A percentile compares a stretch with the other conserved stretches of the same genome.
These are phyloP conservation scores for Ceratocystis alfenasii DNA, from an alignment of 2,329 filamentous ascomycete species.

Conservation along the genomic window DNA sequence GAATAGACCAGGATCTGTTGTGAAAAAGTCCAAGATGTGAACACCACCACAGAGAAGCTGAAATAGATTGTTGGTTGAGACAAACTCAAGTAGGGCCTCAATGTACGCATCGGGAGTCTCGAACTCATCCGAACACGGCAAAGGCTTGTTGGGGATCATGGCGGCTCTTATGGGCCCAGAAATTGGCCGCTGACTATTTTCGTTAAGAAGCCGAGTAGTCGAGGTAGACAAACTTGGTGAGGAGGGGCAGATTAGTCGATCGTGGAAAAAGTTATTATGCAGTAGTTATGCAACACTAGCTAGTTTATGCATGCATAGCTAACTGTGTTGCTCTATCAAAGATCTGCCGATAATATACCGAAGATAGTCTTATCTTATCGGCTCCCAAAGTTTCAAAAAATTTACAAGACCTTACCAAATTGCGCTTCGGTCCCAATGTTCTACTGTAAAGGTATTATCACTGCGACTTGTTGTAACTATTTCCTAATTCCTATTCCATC, in stretches of 20 bases:
- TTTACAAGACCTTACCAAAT: conserved; percentile 1
- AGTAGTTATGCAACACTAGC: background rate
- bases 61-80: conserved; percentile 61
- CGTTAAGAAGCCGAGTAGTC: background rate
- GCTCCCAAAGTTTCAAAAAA: conserved; percentile 16
- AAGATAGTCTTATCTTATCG: conserved; percentile 17
- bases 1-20: conserved; percentile 71
- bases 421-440: background rate
- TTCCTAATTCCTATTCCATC: background rate
- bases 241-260: conserved; percentile 12
- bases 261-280: conserved; percentile 2
- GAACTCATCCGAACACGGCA: conserved; percentile 64
- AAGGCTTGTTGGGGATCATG: conserved; percentile 41
- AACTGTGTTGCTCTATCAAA: background rate
- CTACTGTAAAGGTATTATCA: background rate
- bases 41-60: conserved; percentile 91
- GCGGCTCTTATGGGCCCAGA: conserved; percentile 8
- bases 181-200: conserved; percentile 2
- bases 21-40: conserved; percentile 94
- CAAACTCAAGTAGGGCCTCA: conserved; percentile 63
- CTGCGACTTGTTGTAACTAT: background rate
- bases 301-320: background rate
- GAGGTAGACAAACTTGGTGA: background rate
- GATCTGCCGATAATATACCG: conserved; percentile 1
- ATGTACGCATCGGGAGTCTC: conserved; percentile 63